These are phyloP conservation scores for Bondarzewia mesenterica DNA, from an alignment of 1,284 basidiomycete species.

Conservation along the genomic window DNA sequence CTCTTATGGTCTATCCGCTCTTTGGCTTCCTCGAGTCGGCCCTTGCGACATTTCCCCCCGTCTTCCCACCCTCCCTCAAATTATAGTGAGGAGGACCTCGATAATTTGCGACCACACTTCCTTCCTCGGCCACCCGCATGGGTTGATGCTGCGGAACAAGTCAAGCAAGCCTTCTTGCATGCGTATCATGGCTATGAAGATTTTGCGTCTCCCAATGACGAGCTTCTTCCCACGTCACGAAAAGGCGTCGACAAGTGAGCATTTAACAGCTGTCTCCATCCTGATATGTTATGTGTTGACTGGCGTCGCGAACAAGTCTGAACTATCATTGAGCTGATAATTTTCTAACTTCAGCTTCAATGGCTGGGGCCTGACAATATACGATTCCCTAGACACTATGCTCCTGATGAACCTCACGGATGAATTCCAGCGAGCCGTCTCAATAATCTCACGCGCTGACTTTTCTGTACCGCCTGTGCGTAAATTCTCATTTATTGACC, in stretches of 20 bases:
- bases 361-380: conserved; percentile 76
- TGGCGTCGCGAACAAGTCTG: no score
- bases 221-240: conserved; percentile 47
- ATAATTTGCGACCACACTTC: conserved; percentile 12
- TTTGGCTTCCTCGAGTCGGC: neutral
- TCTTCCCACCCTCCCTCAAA: conserved; percentile 13
- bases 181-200: conserved; percentile 56
- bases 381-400: conserved; percentile 79
- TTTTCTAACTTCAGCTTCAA: conserved; percentile 41
- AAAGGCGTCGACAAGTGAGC: conserved; percentile 42
- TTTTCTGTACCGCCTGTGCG: conserved; percentile 18
- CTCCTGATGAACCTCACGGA: conserved; percentile 68
- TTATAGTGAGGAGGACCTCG: conserved; percentile 12
- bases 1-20: conserved; percentile 5
- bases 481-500: neutral
- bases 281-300: neutral
- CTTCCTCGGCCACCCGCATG: conserved; percentile 27
- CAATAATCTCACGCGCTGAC: conserved; percentile 58
- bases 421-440: conserved; percentile 64
- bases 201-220: conserved; percentile 52
- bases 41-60: conserved; percentile 4
- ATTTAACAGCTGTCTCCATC: neutral
- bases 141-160: conserved; percentile 37
- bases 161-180: conserved; percentile 54
- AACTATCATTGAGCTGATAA: no score